These are phyloP conservation scores for Clarireedia monteithiana DNA, from an alignment of 2,329 filamentous ascomycete genomes.

Conservation along the genomic window DNA sequence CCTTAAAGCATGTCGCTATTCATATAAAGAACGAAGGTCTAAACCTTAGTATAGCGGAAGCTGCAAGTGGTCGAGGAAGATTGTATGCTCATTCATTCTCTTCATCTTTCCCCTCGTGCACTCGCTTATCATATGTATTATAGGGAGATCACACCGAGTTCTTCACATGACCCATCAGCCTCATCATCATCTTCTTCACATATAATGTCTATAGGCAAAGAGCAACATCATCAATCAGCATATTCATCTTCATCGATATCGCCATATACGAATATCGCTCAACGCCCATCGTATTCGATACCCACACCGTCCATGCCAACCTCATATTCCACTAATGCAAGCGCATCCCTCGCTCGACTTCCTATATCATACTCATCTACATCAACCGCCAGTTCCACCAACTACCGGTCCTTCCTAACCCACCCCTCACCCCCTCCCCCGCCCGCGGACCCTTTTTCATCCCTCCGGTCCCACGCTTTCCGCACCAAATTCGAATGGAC, in stretches of 20 bases:
- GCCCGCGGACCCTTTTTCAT: slow-evolving; percentile 17
- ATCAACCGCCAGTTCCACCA: not conserved
- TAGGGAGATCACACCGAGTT: not conserved
- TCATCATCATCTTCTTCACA: not conserved
- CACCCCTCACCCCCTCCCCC: not conserved
- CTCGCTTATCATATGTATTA: not conserved
- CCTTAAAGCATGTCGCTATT: slow-evolving; percentile 23
- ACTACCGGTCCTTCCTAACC: not conserved
- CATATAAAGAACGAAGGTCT: slow-evolving; percentile 27
- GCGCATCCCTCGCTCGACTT: slow-evolving; percentile 14
- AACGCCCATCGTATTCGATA: slow-evolving; percentile 9
- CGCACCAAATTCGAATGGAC: slow-evolving; percentile 25
- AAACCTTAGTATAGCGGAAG: slow-evolving; percentile 23
- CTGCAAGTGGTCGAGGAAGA: slow-evolving; percentile 22
- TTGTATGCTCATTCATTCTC: slow-evolving; percentile 16
- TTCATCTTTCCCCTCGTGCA: not conserved
- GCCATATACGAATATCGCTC: not conserved
- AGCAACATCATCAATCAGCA: not conserved
- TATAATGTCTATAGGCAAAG: not conserved
- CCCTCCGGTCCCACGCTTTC: slow-evolving; percentile 22
- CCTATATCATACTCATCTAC: slow-evolving; percentile 15
- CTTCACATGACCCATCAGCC: not conserved
- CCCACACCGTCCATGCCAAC: slow-evolving; percentile 3
- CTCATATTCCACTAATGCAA: slow-evolving; percentile 7
- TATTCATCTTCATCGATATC: not conserved